Evolutionary conservation across 495 filamentous ascomycete genomes (phyloP), one percentile per base, ranked within the genome.

Genomic region (Wilcoxina mikolae): DNA sequence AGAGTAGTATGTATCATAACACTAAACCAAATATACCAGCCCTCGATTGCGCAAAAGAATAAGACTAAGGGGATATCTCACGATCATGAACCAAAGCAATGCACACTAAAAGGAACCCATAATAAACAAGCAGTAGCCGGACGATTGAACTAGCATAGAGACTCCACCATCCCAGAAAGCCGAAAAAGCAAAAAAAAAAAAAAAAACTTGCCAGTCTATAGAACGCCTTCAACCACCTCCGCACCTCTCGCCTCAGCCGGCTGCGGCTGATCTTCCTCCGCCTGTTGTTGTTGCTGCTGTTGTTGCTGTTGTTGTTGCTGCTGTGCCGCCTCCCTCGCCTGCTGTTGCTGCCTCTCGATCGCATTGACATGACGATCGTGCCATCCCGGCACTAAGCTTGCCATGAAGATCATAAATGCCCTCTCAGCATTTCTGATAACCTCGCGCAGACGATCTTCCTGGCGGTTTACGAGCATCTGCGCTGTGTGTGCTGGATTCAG

Each of bases 321-420:
- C 31, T 35, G 31, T 15, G 7, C 31, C 31, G 7, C 15, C 26
- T 53, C 31, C 22, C 56, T 49, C 17, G 28, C 54, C 29, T 61
- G 51, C 39, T 55, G 51, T 15, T 65, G 58, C 17, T 61, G 56
- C 15, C 56, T 45, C 31, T 65, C 62, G 9, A 61, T 54, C 25
- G 62, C 62, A 26, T 65, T 43, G 25, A 65, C 62, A 48, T 65
- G 62, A 17, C 62, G 44, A 48, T 65, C 62, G 23, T 65, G 62
- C 18, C 66, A 29, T 15, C 62, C 62, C 2, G 62, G 62, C 26
- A 65, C 43, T 3, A 65, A 51, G 51, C 62, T 65, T 9, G 62
- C 61, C 26, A 65, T 22, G 33, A 65, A 65, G 17, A 65, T 56
- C 45, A 53, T 58, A 11, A 65, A 26, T 18, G 50, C 58, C 28